phyloP scores from a whole-genome alignment of 2,329 filamentous ascomycete genomes.

The Colletotrichum scovillei region DNA sequence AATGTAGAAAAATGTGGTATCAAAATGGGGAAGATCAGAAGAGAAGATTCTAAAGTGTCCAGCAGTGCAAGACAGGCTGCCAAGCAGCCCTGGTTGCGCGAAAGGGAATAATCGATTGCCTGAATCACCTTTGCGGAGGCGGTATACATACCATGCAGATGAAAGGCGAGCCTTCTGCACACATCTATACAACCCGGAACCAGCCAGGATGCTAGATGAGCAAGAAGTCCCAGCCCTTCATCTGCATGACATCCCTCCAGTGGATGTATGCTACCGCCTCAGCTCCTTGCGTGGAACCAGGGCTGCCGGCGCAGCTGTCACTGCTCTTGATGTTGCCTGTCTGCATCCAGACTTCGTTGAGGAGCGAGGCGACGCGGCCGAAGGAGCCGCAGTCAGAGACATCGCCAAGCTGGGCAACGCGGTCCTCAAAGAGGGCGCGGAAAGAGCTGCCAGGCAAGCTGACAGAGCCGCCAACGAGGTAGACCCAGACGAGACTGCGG shows the following conservation, averaged over 20 bases:
- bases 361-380: conserved; percentile 80
- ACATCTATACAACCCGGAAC: conserved; percentile 17
- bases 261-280: conserved; percentile 75
- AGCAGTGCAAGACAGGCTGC: conserved; percentile 19
- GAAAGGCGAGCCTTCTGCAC: not conserved
- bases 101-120: conserved; percentile 47
- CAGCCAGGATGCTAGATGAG: conserved; percentile 70
- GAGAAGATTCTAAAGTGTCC: not conserved
- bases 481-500: conserved; percentile 91
- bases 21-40: conserved; percentile 36
- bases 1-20: conserved; percentile 43
- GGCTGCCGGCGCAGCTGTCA: conserved; percentile 42
- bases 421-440: conserved; percentile 81
- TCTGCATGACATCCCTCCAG: conserved; percentile 95
- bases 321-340: conserved; percentile 66
- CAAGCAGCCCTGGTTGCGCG: conserved; percentile 25
- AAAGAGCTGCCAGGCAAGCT: conserved; percentile 80
- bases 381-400: conserved; percentile 85
- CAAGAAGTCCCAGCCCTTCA: conserved; percentile 92
- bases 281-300: conserved; percentile 45
- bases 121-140: conserved; percentile 48
- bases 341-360: conserved; percentile 87
- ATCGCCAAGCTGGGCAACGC: conserved; percentile 80
- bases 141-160: conserved; percentile 39
- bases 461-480: conserved; percentile 86